Conservation (phyloP, 164 flowering plant genomes). For the Magnolia changhungtana region DNA sequence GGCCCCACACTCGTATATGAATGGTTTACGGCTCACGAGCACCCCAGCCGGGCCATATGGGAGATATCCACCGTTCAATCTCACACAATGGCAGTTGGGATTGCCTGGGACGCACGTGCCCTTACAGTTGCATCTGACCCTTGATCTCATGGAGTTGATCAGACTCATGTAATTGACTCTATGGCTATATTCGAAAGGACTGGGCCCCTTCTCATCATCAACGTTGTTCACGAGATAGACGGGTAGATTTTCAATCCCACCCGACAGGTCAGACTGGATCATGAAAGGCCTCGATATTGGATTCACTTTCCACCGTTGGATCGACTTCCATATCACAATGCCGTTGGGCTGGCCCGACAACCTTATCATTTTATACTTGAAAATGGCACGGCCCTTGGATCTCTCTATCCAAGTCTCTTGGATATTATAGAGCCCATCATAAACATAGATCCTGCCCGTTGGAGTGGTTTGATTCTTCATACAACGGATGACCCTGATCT, state of each 20-base stretch:
- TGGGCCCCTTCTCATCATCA: slow-evolving; percentile 48
- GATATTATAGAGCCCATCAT: too few species aligned
- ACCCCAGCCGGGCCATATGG: slow-evolving; percentile 37
- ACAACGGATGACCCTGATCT: slow-evolving; percentile 46
- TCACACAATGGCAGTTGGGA: slow-evolving; percentile 30
- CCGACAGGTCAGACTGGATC: slow-evolving; percentile 40
- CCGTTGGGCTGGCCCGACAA: slow-evolving; percentile 45
- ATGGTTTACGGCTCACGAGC: slow-evolving; percentile 30
- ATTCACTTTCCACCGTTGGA: slow-evolving; percentile 39
- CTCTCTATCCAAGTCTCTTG: too few species aligned
- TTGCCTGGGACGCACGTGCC: slow-evolving; percentile 18
- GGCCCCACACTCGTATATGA: slow-evolving; percentile 48
- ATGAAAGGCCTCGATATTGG: slow-evolving; percentile 26
- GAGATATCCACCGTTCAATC: slow-evolving; percentile 17
- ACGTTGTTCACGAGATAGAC: slow-evolving; percentile 51
- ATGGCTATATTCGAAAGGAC: slow-evolving; percentile 33
- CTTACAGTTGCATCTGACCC: slow-evolving; percentile 27
- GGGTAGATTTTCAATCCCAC: slow-evolving; percentile 40
- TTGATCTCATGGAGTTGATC: slow-evolving; percentile 10
- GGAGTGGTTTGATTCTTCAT: slow-evolving; percentile 16
- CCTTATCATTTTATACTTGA: slow-evolving; percentile 43
- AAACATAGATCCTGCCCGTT: too few species aligned
- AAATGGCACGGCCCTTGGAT: slow-evolving; percentile 28
- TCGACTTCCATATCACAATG: slow-evolving; percentile 36
- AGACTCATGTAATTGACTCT: slow-evolving; percentile 10